These are phyloP conservation scores for Erysimum cheiri DNA, from an alignment of 441 rosid species.

Conservation along the genomic window DNA sequence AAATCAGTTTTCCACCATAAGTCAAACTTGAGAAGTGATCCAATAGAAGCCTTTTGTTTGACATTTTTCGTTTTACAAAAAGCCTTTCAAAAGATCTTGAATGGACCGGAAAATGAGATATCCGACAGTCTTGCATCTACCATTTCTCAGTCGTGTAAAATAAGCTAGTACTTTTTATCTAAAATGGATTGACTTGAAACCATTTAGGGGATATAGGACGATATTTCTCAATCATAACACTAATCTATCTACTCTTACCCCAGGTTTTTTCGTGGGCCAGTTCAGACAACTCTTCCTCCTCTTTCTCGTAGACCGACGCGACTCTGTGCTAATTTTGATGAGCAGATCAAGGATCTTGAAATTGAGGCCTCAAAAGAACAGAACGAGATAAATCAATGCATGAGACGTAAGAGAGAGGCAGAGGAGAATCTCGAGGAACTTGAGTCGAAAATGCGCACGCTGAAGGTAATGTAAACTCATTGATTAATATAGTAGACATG, in stretches of 20 bases:
- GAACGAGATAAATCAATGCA: conserved; percentile 58
- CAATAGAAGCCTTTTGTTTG: conserved; percentile 6
- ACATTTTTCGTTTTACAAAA: neutral
- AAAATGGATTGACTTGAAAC: conserved; percentile 6
- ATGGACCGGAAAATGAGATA: neutral
- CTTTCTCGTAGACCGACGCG: conserved; percentile 62
- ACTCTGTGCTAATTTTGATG: conserved; percentile 85
- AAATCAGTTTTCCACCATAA: conserved; percentile 8
- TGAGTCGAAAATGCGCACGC: conserved; percentile 45
- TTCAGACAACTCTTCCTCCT: conserved; percentile 89
- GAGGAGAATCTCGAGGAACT: conserved; percentile 62
- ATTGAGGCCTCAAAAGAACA: conserved; percentile 47
- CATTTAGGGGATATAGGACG: neutral
- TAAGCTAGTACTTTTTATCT: neutral
- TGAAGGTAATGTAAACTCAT: conserved; percentile 56
- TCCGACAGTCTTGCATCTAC: neutral
- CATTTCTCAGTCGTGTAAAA: conserved; percentile 1
- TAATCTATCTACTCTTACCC: conserved; percentile 35
- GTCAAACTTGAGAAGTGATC: conserved; percentile 6
- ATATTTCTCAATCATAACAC: conserved; percentile 12
- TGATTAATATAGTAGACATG: conserved; percentile 25
- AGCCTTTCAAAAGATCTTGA: neutral
- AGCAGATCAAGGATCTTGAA: conserved; percentile 74
- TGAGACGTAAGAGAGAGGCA: conserved; percentile 64
- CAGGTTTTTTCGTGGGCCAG: conserved; percentile 92